A percentile compares a stretch with the other conserved stretches of the same genome.
Evolutionary conservation across 148 eudicot genomes (phyloP).

Genomic region (Fallopia convolvulus): DNA sequence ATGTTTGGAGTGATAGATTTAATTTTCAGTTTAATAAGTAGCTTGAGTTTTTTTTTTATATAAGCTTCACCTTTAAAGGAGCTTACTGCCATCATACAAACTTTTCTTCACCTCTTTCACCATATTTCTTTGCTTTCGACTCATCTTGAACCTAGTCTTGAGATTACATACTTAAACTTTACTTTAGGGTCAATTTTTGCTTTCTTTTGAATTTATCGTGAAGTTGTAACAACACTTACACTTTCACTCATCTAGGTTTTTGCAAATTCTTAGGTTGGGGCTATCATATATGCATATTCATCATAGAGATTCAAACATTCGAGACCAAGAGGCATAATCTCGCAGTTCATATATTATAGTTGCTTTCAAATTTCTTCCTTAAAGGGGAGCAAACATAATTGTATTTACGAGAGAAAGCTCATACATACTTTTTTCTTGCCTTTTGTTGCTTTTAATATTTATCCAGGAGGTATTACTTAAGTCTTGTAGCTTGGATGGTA

Average conservation of each 20-base stretch:
- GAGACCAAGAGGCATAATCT: conserved; percentile 7
- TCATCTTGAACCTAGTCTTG: no score
- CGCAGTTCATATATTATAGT: neutral
- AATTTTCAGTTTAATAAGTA: no score
- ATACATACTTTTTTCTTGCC: neutral
- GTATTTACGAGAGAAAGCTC: neutral
- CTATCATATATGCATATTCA: neutral
- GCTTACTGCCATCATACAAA: no score
- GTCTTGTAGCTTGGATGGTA: conserved; percentile 34
- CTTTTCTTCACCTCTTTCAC: no score
- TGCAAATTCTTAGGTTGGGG: conserved; percentile 21
- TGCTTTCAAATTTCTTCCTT: neutral
- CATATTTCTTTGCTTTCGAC: no score
- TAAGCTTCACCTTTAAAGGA: no score
- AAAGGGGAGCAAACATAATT: neutral
- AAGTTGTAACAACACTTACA: no score
- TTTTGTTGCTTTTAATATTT: neutral
- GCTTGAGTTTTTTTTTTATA: no score
- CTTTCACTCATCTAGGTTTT: conserved; percentile 9
- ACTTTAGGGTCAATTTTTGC: no score
- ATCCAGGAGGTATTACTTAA: conserved; percentile 5
- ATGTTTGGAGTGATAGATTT: no score
- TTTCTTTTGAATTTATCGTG: no score
- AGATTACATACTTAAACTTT: no score
- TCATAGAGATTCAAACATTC: neutral